Conservation (phyloP, 352 stramenopile genomes). For the Globisporangium middletonii region DNA sequence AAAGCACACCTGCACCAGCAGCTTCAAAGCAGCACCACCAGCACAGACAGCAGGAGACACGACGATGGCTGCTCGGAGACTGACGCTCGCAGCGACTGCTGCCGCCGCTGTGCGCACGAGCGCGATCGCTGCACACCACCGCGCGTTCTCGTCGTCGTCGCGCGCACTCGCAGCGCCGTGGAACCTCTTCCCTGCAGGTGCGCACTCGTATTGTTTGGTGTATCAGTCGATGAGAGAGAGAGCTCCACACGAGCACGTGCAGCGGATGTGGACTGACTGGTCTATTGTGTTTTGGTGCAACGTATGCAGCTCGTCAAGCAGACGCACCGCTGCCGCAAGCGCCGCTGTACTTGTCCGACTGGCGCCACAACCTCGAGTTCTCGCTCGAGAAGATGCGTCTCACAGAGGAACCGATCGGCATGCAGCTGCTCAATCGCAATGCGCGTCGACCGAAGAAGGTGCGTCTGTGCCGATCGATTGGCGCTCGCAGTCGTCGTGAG, state of each 20-base stretch:
- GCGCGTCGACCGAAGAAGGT: conserved; percentile 41
- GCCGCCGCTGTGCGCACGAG: neutral
- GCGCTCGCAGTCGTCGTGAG: too few species aligned
- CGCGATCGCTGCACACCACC: neutral
- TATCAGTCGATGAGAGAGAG: too few species aligned
- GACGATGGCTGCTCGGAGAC: conserved; percentile 6
- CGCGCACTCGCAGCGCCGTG: conserved; percentile 14
- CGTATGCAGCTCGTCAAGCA: conserved; percentile 7
- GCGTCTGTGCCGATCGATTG: neutral
- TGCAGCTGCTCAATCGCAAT: conserved; percentile 46
- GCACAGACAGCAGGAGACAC: neutral
- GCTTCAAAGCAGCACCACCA: too few species aligned
- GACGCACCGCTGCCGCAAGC: conserved; percentile 12
- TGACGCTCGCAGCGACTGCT: conserved; percentile 2
- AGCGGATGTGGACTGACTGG: too few species aligned
- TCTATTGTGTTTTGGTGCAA: neutral
- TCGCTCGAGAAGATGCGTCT: conserved; percentile 51
- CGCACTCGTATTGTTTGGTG: neutral
- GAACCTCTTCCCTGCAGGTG: conserved; percentile 44
- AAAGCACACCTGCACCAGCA: too few species aligned
- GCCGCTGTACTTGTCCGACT: conserved; percentile 46
- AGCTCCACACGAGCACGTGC: too few species aligned
- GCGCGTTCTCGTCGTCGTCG: conserved; percentile 24
- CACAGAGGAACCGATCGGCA: conserved; percentile 19
- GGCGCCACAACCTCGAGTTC: conserved; percentile 50